Percentiles rank a stretch among this genome's conserved stretches.
phyloP scores from a whole-genome alignment of 768 basidiomycete species.

The Leccinellum rugosiceps region DNA sequence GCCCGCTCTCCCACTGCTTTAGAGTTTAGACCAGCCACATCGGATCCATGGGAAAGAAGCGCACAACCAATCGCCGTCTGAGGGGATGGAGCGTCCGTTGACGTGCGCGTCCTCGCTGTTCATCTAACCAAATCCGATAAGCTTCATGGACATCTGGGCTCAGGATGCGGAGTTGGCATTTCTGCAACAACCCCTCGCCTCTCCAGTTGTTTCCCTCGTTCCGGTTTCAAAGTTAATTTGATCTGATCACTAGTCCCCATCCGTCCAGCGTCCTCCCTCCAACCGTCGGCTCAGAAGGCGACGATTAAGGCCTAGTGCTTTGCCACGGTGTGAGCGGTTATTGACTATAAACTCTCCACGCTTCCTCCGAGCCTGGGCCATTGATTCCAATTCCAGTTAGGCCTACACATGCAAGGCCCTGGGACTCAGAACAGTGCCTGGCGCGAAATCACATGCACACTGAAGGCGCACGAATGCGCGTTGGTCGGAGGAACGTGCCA shows the following conservation, averaged over 20 bases:
- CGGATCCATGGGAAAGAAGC: constrained; percentile 18
- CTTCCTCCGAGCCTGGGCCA: background rate
- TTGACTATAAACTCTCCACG: background rate
- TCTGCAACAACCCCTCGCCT: background rate
- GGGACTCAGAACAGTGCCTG: constrained; percentile 1
- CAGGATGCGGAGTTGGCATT: constrained; percentile 4
- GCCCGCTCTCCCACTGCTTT: constrained; percentile 14
- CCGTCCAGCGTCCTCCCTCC: background rate
- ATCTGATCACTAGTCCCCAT: background rate
- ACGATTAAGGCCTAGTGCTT: background rate
- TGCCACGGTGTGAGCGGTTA: background rate
- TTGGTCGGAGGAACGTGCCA: background rate
- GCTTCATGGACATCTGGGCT: background rate
- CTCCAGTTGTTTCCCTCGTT: background rate
- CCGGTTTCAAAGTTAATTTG: background rate
- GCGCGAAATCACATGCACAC: constrained; percentile 4
- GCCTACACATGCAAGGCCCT: background rate
- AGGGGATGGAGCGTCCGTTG: background rate
- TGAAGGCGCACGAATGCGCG: background rate
- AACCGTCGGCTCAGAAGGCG: background rate
- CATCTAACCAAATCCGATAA: constrained; percentile 23
- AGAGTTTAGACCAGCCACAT: constrained; percentile 13
- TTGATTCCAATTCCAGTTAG: background rate
- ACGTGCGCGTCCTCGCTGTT: background rate
- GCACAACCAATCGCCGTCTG: constrained; percentile 1